A percentile compares a stretch with the other conserved stretches of the same genome.
phyloP scores from a whole-genome alignment of 768 basidiomycete species.

The Naganishia friedmannii region DNA sequence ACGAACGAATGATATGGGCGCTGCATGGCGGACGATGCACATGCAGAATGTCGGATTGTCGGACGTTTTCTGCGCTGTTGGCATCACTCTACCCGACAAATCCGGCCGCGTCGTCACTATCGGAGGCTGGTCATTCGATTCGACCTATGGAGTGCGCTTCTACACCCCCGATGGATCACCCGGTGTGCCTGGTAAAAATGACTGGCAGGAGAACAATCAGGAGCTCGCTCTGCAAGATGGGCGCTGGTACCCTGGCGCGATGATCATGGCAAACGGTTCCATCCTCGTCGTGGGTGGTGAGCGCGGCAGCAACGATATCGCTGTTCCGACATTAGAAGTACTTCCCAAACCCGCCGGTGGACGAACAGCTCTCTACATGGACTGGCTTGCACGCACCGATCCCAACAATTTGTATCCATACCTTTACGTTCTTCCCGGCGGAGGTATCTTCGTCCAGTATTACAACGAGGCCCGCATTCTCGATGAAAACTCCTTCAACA shows the following conservation, averaged over 20 bases:
- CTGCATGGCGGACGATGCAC: slow-evolving; percentile 74
- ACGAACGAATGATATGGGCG: slow-evolving; percentile 55
- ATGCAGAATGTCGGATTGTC: slow-evolving; percentile 56
- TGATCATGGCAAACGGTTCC: slow-evolving; percentile 59
- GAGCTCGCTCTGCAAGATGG: slow-evolving; percentile 32
- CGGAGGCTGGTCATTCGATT: slow-evolving; percentile 62
- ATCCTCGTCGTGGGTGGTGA: slow-evolving; percentile 74
- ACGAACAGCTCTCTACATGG: slow-evolving; percentile 61
- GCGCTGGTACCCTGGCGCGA: slow-evolving; percentile 13
- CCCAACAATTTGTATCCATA: slow-evolving; percentile 80
- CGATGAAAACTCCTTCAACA: slow-evolving; percentile 65
- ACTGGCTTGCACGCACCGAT: slow-evolving; percentile 68
- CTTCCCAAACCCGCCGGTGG: slow-evolving; percentile 68
- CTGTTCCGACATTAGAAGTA: slow-evolving; percentile 69
- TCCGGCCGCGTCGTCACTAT: slow-evolving; percentile 58
- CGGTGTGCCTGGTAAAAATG: slow-evolving; percentile 70
- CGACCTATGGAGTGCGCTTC: slow-evolving; percentile 69
- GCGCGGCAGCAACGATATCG: slow-evolving; percentile 64
- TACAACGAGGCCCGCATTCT: slow-evolving; percentile 78
- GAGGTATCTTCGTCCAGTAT: slow-evolving; percentile 70
- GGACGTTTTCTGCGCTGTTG: slow-evolving; percentile 76
- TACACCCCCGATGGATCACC: slow-evolving; percentile 67
- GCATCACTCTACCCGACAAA: slow-evolving; percentile 71
- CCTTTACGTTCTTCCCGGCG: slow-evolving; percentile 67
- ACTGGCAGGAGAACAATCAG: slow-evolving; percentile 72